Base-by-base conservation (phyloP, 257 asterid species). In the Solanum lycopersicoides region DNA sequence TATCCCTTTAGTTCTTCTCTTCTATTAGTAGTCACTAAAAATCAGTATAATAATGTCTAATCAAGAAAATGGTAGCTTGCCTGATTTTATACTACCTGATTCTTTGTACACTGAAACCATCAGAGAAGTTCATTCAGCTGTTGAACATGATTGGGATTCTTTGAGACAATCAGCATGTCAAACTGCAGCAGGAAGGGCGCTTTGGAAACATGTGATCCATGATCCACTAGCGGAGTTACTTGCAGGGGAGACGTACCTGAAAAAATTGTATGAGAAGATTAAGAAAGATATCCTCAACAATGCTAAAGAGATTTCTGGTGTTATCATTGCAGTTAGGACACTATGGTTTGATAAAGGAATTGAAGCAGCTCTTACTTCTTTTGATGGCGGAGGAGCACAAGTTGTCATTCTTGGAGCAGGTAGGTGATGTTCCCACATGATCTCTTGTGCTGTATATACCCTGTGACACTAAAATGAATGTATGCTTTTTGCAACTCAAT, bases 361-460 rank as follows among this genome's bases (percentile, higher is more conserved):
- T 86, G 98, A 97, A 84, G 97, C 94, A 16, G 98, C 99, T 63
- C 88, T 97, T 92, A 89, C 89, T 80, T 93, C 95, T 6, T 92
- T 89, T 44, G 94, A 85, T 72, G 93, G 92, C 50, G 97, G 94
- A 86, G 93, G 91, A 85, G 91, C 98, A n/a, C 99, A 97, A 86
- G 96, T 97, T 75, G 98, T 97, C 63, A 96, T 97, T 83, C 97
- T 97, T 18, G 99, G 99, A 84, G 99, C 99, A 94, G 99, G 98
- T 96, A 89, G 34, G 92, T 89, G 82, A 53, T 83, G 84, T 87
- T 88, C 89, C 89, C 77, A 92, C 69, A 20, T 50, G 69, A 71
- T 88, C 15, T 74, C 84, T 80, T 30, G 21, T 6, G 1, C 18
- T 80, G 39, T 45, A 25, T 45, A 30, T 10, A 47, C 2, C 66